These are phyloP conservation scores for Escallonia herrerae DNA, from an alignment of 129 eudicot species.

Conservation along the genomic window DNA sequence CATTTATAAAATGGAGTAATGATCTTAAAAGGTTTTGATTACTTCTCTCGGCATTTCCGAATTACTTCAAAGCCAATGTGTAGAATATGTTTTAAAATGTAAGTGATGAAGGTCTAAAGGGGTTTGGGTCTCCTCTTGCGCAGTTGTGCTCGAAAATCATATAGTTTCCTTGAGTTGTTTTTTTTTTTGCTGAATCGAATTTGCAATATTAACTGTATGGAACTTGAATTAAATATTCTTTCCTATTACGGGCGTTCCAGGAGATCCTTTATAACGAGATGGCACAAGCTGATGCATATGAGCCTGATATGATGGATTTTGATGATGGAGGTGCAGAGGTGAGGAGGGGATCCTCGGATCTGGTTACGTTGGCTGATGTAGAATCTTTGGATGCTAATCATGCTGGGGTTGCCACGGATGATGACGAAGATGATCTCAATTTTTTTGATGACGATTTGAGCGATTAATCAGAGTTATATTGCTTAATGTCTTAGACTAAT, in stretches of 20 bases:
- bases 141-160: too few species aligned
- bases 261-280: slow-evolving; percentile 52
- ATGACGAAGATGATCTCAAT: slow-evolving; percentile 48
- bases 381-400: slow-evolving; percentile 60
- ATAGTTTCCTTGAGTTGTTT: too few species aligned
- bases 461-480: slow-evolving; percentile 23
- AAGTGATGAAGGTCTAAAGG: too few species aligned
- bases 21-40: too few species aligned
- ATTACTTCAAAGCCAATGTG: too few species aligned
- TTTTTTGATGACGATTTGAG: slow-evolving; percentile 61
- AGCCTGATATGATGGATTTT: slow-evolving; percentile 53
- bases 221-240: too few species aligned
- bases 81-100: too few species aligned
- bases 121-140: too few species aligned
- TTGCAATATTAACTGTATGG: too few species aligned
- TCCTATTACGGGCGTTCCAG: slow-evolving; percentile 16
- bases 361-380: slow-evolving; percentile 52
- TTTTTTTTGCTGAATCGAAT: too few species aligned
- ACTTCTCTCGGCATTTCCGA: too few species aligned
- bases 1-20: too few species aligned
- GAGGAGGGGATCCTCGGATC: slow-evolving; percentile 50
- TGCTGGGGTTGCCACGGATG: slow-evolving; percentile 29
- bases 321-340: slow-evolving; percentile 47
- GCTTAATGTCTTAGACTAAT: background rate
- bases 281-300: slow-evolving; percentile 55